Percentiles rank a stretch among this genome's conserved stretches.
phyloP scores from a whole-genome alignment of 257 asterid genomes.

The Nyctanthes arbortristis region DNA sequence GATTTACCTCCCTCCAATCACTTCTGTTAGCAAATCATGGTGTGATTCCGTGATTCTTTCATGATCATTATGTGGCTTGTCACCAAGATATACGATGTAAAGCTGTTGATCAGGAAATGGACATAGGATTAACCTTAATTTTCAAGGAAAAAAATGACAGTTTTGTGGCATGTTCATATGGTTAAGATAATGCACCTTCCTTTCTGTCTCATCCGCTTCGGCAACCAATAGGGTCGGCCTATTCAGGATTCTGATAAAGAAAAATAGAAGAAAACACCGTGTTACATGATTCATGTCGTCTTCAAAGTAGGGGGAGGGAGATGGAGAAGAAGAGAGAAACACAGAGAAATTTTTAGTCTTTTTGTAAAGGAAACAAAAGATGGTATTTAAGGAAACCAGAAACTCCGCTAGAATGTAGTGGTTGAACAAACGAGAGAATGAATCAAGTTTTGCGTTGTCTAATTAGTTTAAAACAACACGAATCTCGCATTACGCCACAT shows the following conservation, averaged over 20 bases:
- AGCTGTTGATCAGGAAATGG: conserved; percentile 13
- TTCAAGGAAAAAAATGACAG: too few species aligned
- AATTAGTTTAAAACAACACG: not conserved
- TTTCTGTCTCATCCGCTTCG: not conserved
- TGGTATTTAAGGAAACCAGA: not conserved
- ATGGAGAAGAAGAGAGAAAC: not conserved
- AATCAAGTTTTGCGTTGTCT: not conserved
- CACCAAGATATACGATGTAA: conserved; percentile 27
- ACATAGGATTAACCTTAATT: not conserved
- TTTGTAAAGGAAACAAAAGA: not conserved
- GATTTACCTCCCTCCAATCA: conserved; percentile 23
- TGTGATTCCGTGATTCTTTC: conserved; percentile 21
- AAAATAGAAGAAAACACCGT: not conserved
- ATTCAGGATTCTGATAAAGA: not conserved
- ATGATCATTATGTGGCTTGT: conserved; percentile 22
- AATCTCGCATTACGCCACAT: not conserved
- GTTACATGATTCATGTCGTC: not conserved
- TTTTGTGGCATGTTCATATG: too few species aligned
- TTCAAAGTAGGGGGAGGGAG: not conserved
- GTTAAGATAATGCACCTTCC: conserved; percentile 1
- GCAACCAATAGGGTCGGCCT: not conserved
- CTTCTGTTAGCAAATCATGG: conserved; percentile 23
- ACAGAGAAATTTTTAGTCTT: too few species aligned
- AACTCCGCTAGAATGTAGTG: not conserved
- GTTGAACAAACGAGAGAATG: not conserved